Evolutionary conservation across 176 grass and related monocot species (phyloP).

Genomic region (Rhynchospora pubera): DNA sequence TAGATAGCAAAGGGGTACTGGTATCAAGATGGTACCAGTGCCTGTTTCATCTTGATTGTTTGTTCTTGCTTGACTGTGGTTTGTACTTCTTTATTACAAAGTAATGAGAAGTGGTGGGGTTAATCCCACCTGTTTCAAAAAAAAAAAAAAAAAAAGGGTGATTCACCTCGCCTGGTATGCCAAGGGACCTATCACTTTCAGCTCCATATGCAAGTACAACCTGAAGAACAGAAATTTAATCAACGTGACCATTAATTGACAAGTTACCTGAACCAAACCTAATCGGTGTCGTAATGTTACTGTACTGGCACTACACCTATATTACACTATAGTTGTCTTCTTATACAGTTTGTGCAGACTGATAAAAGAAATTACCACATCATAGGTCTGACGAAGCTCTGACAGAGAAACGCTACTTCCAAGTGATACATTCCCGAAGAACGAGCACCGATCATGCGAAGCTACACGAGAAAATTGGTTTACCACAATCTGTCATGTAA

Average conservation of each 20-base stretch:
- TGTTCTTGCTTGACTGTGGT: no score
- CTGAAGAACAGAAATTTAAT: constrained; percentile 27
- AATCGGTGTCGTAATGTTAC: neutral
- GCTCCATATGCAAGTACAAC: constrained; percentile 97
- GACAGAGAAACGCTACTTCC: constrained; percentile 57
- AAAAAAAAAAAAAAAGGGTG: no score
- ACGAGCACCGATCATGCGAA: constrained; percentile 52
- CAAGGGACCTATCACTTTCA: constrained; percentile 82
- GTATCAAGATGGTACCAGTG: no score
- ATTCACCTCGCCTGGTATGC: constrained; percentile 67
- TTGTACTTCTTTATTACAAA: no score
- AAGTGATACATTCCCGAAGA: constrained; percentile 79
- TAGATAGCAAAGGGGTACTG: no score
- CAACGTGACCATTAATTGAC: neutral
- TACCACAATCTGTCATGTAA: constrained; percentile 82
- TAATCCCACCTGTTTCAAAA: no score
- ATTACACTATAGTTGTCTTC: neutral
- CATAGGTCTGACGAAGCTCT: constrained; percentile 58
- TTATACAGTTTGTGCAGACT: neutral
- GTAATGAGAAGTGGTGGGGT: no score
- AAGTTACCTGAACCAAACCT: neutral
- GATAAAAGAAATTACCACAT: constrained; percentile 55
- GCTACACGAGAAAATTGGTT: constrained; percentile 96
- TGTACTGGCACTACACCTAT: neutral
- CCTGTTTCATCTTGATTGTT: no score